Conservation (phyloP, 495 filamentous ascomycete species). For the Cercophora scortea region DNA sequence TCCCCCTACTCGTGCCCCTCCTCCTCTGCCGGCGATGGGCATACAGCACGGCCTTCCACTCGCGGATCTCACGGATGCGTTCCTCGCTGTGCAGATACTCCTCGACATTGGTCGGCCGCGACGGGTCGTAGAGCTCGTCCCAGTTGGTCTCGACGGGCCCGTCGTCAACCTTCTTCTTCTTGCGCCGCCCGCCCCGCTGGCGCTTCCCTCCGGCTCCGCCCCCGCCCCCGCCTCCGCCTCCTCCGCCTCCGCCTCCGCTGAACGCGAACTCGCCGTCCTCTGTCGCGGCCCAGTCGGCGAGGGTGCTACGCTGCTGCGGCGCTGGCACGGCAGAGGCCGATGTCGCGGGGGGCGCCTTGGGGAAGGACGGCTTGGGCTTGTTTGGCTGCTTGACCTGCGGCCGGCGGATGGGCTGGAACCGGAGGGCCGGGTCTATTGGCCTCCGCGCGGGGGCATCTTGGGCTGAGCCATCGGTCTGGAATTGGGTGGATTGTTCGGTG, state of each 20-base stretch:
- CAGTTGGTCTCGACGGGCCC: constrained; percentile 62
- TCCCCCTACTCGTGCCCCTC: constrained; percentile 27
- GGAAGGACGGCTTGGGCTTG: constrained; percentile 55
- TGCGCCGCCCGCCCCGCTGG: constrained; percentile 66
- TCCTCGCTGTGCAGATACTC: constrained; percentile 86
- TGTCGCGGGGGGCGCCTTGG: constrained; percentile 19
- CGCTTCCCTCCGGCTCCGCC: constrained; percentile 17
- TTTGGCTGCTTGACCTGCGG: constrained; percentile 64
- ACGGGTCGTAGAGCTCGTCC: constrained; percentile 89
- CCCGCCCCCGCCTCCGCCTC: background rate
- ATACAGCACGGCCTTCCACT: constrained; percentile 85
- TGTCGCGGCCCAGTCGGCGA: constrained; percentile 77
- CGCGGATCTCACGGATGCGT: constrained; percentile 65
- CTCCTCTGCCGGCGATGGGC: constrained; percentile 54
- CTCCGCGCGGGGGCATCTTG: constrained; percentile 61
- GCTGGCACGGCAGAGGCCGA: constrained; percentile 9
- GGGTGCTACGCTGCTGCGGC: constrained; percentile 56
- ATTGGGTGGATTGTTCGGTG: constrained; percentile 72
- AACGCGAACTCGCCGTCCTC: constrained; percentile 56
- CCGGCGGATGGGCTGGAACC: constrained; percentile 70
- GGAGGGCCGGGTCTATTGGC: constrained; percentile 62
- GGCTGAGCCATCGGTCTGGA: constrained; percentile 46
- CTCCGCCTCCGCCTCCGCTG: constrained; percentile 16
- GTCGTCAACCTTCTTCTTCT: constrained; percentile 78
- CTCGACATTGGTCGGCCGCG: constrained; percentile 75